Conservation (phyloP, 2,329 filamentous ascomycete genomes). For the Aspergillus quadricinctus region DNA sequence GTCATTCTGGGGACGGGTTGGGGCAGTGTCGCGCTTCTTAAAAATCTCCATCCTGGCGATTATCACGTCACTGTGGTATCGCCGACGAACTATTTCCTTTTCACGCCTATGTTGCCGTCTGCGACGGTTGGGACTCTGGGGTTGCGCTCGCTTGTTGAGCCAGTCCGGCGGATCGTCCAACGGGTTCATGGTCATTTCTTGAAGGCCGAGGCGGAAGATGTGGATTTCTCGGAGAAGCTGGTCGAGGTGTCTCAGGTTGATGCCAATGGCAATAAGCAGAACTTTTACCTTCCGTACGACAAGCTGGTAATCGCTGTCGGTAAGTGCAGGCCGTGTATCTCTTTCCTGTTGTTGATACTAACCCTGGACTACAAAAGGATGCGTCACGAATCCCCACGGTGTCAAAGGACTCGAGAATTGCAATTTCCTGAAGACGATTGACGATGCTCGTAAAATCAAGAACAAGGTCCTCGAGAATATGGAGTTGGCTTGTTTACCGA, state of each 20-base stretch:
- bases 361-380: slow-evolving; percentile 47
- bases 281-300: slow-evolving; percentile 95
- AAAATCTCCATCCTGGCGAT: slow-evolving; percentile 82
- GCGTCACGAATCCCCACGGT: slow-evolving; percentile 88
- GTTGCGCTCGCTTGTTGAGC: slow-evolving; percentile 85
- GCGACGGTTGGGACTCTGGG: slow-evolving; percentile 95
- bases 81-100: slow-evolving; percentile 93
- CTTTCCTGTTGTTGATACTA: neutral
- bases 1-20: slow-evolving; percentile 93
- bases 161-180: slow-evolving; percentile 77
- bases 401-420: slow-evolving; percentile 93
- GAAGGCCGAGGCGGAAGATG: slow-evolving; percentile 77
- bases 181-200: slow-evolving; percentile 83
- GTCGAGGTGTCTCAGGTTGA: slow-evolving; percentile 79
- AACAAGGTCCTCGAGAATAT: slow-evolving; percentile 86
- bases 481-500: slow-evolving; percentile 87
- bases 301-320: slow-evolving; percentile 89
- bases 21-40: slow-evolving; percentile 88
- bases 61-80: slow-evolving; percentile 96
- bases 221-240: slow-evolving; percentile 87
- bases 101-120: slow-evolving; percentile 95
- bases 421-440: slow-evolving; percentile 91
- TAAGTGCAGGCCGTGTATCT: slow-evolving; percentile 26
- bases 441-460: slow-evolving; percentile 83
- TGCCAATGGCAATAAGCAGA: slow-evolving; percentile 63